These are phyloP conservation scores for Cupressus sempervirens DNA, from an alignment of 75 land plant genomes.

Conservation along the genomic window DNA sequence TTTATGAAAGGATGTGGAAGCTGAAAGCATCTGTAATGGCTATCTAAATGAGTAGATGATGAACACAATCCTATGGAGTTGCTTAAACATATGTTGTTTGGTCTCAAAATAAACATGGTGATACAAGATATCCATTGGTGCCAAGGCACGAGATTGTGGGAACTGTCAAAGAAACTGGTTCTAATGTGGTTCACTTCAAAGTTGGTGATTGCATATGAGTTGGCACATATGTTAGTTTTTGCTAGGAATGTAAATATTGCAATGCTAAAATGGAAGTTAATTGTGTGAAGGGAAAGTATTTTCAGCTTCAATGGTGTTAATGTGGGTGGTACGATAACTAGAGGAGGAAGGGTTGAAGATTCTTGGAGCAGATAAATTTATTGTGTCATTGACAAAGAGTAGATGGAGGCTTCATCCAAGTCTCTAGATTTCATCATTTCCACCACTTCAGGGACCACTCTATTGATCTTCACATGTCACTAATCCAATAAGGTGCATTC, in stretches of 20 bases:
- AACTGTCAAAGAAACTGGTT: conserved; percentile 64
- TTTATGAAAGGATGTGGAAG: too few relatives aligned
- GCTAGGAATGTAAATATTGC: conserved; percentile 70
- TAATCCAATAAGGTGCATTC: too few relatives aligned
- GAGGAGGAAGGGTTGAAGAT: too few relatives aligned
- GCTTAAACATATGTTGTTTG: conserved; percentile 67
- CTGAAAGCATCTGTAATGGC: too few relatives aligned
- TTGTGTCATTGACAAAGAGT: too few relatives aligned
- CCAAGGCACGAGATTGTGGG: conserved; percentile 97
- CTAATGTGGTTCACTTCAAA: conserved; percentile 54
- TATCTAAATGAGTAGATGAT: too few relatives aligned
- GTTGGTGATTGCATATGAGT: conserved; percentile 77
- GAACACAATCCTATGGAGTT: conserved; percentile 71
- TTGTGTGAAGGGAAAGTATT: conserved; percentile 33
- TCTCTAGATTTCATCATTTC: too few relatives aligned
- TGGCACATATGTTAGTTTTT: conserved; percentile 63
- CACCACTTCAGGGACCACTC: too few relatives aligned
- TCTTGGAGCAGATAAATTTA: too few relatives aligned
- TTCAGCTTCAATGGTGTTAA: conserved; percentile 59
- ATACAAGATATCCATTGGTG: conserved; percentile 77
- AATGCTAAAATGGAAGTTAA: conserved; percentile 35
- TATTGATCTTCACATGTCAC: too few relatives aligned
- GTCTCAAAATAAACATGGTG: conserved; percentile 46
- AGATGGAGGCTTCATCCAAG: too few relatives aligned
- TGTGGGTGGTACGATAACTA: conserved; percentile 72